Evolutionary conservation across 805 yeast genomes (phyloP).

Genomic region (Saccharomyces jurei): DNA sequence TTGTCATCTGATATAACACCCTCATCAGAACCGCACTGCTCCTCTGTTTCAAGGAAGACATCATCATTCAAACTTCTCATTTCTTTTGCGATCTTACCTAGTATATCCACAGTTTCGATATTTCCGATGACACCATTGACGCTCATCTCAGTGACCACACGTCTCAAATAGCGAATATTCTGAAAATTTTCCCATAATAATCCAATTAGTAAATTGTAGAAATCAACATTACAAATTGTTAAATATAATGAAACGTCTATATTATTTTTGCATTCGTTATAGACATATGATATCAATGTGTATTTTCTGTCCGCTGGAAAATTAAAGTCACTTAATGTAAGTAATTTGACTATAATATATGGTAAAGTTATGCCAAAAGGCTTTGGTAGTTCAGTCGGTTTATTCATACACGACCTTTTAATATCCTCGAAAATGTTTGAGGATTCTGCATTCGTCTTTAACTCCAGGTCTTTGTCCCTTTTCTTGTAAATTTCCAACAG

Average conservation of each 20-base stretch:
- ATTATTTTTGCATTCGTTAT: slow-evolving; percentile 22
- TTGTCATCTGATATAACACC: neutral
- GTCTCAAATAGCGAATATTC: slow-evolving; percentile 16
- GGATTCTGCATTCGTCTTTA: slow-evolving; percentile 1
- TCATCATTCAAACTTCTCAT: slow-evolving; percentile 20
- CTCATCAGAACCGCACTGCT: neutral
- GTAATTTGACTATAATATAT: slow-evolving; percentile 13
- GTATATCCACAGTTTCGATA: slow-evolving; percentile 20
- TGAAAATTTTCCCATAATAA: slow-evolving; percentile 25
- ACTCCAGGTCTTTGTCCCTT: slow-evolving; percentile 8
- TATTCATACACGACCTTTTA: slow-evolving; percentile 3
- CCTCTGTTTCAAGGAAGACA: slow-evolving; percentile 1
- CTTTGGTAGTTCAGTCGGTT: slow-evolving; percentile 15
- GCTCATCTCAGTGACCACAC: slow-evolving; percentile 24
- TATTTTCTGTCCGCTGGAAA: slow-evolving; percentile 23
- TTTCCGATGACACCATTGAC: slow-evolving; percentile 29
- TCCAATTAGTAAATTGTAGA: slow-evolving; percentile 24
- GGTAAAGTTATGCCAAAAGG: slow-evolving; percentile 26
- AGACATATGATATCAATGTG: slow-evolving; percentile 18
- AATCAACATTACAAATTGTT: slow-evolving; percentile 25
- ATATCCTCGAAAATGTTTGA: slow-evolving; percentile 14
- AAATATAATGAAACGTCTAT: slow-evolving; percentile 23
- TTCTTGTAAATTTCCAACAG: slow-evolving; percentile 8
- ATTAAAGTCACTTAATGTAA: slow-evolving; percentile 10
- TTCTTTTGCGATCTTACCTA: slow-evolving; percentile 16